Evolutionary conservation across 352 stramenopile genomes (phyloP).

Genomic region (Phytophthora melonis): DNA sequence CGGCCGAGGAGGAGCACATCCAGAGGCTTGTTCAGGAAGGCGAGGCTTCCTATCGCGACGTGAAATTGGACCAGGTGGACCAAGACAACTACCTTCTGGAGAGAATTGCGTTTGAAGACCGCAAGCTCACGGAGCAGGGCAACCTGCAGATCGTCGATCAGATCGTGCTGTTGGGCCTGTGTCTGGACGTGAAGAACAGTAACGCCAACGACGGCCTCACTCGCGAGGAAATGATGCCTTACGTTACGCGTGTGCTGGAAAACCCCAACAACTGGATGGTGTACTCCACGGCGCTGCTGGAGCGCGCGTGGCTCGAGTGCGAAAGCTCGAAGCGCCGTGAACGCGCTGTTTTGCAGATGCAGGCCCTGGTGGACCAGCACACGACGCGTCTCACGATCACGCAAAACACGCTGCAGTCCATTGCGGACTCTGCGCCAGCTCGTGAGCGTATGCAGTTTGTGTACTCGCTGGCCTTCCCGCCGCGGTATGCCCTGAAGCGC

Average conservation of each 20-base stretch:
- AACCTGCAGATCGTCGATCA: constrained; percentile 86
- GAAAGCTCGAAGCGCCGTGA: constrained; percentile 93
- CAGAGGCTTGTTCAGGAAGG: constrained; percentile 72
- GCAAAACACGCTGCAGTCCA: constrained; percentile 80
- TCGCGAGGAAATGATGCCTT: constrained; percentile 96
- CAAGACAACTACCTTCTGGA: constrained; percentile 93
- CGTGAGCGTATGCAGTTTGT: constrained; percentile 92
- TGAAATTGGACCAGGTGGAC: constrained; percentile 92
- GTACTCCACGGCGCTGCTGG: constrained; percentile 94
- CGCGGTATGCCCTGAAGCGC: constrained; percentile 93
- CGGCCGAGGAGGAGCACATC: constrained; percentile 59
- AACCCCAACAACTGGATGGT: constrained; percentile 98
- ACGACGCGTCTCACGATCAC: constrained; percentile 94
- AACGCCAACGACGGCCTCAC: constrained; percentile 96
- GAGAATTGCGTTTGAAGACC: constrained; percentile 90
- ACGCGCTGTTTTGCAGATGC: constrained; percentile 96
- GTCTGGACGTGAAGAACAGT: constrained; percentile 97
- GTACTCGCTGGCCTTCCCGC: constrained; percentile 94
- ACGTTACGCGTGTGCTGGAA: constrained; percentile 93
- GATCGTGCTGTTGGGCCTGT: constrained; percentile 95
- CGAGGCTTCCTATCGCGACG: constrained; percentile 74
- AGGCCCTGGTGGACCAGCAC: constrained; percentile 96
- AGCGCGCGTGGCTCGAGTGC: constrained; percentile 95
- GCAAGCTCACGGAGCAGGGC: constrained; percentile 63
- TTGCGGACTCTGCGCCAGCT: constrained; percentile 93